Percentiles rank a stretch among this genome's conserved stretches.
These are phyloP conservation scores for Verticillium klebahnii DNA, from an alignment of 2,329 filamentous ascomycete genomes.

Conservation along the genomic window DNA sequence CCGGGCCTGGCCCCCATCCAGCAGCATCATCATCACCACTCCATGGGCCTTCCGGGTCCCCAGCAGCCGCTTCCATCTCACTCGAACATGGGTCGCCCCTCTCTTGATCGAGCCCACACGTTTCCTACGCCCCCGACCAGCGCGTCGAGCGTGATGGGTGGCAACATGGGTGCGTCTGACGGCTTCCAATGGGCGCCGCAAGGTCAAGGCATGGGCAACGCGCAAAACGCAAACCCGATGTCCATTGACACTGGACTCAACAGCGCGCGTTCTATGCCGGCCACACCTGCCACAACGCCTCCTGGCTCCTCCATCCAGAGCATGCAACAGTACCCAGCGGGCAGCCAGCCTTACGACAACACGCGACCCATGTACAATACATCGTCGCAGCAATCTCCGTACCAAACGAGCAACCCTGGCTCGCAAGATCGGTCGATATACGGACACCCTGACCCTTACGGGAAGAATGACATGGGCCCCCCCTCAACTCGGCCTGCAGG, in stretches of 20 bases:
- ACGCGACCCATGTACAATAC: slow-evolving; percentile 76
- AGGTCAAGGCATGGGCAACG: slow-evolving; percentile 53
- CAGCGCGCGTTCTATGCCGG: slow-evolving; percentile 80
- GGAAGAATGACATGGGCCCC: slow-evolving; percentile 86
- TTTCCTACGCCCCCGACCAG: slow-evolving; percentile 93
- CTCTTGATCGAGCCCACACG: slow-evolving; percentile 80
- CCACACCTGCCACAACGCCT: slow-evolving; percentile 86
- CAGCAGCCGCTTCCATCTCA: slow-evolving; percentile 59
- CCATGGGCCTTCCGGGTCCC: slow-evolving; percentile 55
- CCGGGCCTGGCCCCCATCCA: slow-evolving; percentile 63
- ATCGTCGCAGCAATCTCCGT: slow-evolving; percentile 67
- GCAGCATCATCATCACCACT: slow-evolving; percentile 54
- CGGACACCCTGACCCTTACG: slow-evolving; percentile 62
- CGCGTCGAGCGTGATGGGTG: slow-evolving; percentile 71
- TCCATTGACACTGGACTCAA: slow-evolving; percentile 76
- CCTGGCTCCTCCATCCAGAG: slow-evolving; percentile 72
- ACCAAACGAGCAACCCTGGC: slow-evolving; percentile 57
- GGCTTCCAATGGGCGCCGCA: slow-evolving; percentile 73
- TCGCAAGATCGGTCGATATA: slow-evolving; percentile 61
- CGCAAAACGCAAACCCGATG: slow-evolving; percentile 64
- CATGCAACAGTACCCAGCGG: slow-evolving; percentile 72
- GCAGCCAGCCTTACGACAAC: slow-evolving; percentile 67
- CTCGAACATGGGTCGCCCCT: slow-evolving; percentile 67
- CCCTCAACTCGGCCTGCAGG: slow-evolving; percentile 54
- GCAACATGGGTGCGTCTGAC: slow-evolving; percentile 67